Base-by-base conservation (phyloP, 192 early-diverging fungal species). In the Coemansia sp. region DNA sequence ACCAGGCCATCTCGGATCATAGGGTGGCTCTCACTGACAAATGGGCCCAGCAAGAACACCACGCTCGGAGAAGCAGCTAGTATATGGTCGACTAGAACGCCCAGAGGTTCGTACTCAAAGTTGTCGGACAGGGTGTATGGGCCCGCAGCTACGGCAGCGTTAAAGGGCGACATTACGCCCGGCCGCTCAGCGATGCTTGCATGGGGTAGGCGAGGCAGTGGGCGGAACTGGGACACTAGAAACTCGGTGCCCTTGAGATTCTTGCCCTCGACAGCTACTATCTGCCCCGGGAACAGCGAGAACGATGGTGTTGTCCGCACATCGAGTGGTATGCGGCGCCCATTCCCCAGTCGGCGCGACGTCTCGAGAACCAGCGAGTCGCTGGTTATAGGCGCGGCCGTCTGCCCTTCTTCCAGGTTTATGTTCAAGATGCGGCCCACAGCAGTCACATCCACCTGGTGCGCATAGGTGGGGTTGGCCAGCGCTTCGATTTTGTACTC, bases 201-300 rank as follows among this genome's bases (percentile, higher is more conserved):
- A 15, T 88, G 85, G 12, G 89, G 75, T 18, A 87, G 55, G 12
- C 89, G 88, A 24, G 91, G 87, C 74, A 94, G 80, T 71, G 86
- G 65, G 34, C 82, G 78, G 9, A 91, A 74, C 57, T 82, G 75
- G 12, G 88, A 77, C 0, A 84, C 89, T 2, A 82, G 65, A 65
- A 91, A 90, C 65, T 82, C 68, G 1, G 86, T 69, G 33, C 89
- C 88, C 49, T 84, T 86, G 38, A 83, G 78, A 61, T 89, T 90
- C 49, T 85, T 85, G 3, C 92, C 96, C 51, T 89, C 82, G 5
- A 95, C 68, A 3, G 88, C 94, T 27, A 96, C 84, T 52, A 96
- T 81, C 65, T 97, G 96, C 29, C 97, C 97, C 3, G 96, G 96
- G 69, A 98, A 98, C 29, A 98, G 84, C 41, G 88, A 74, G 72